Evolutionary conservation across 2,329 filamentous ascomycete species (phyloP), one percentile per base, ranked within the genome.

Genomic region (Aspergillus melleus): DNA sequence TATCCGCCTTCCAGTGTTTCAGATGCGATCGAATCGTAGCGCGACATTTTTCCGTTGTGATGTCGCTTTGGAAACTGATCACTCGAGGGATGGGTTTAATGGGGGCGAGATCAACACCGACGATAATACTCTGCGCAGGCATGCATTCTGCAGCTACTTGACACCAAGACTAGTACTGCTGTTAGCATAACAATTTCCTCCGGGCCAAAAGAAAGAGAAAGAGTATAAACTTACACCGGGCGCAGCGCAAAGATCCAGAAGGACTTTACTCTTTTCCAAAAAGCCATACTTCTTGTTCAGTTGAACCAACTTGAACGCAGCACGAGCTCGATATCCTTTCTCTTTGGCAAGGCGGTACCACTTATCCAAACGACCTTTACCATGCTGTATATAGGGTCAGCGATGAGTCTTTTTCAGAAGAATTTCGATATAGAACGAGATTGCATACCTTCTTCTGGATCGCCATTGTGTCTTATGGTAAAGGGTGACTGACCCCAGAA

Each of bases 281-380:
- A 99, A 99, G 68, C 92, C 91, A 89, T 96, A 99, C 76, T 97
- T 98, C 80, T 98, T 97, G 82, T 99, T 99, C 70, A 99, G 82
- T 77, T 99, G 94, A 68, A 99, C 94, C 69, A 99, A 81, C 81
- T 99, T 99, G 85, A 98, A 98, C 58, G 95, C 93, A 69, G 95
- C 93, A 84, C 95, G 87, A 63, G 95, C 94, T 72, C 95, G 86
- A 75, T 97, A 99, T 64, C 95, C 95, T 79, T 97, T 98, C 77
- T 99, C 95, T 79, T 99, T 99, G 63, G 95, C 95, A 71, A 98
- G 88, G 76, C 93, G 94, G 80, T 98, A 99, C 91, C 93, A 98
- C 80, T 98, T 97, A 80, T 99, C 95, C 72, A 97, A 84, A 86
- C 94, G 93, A 78, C 94, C 94, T 82, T 98, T 98, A 80, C 92